Evolutionary conservation across 2,329 filamentous ascomycete species (phyloP).

Genomic region (Emergomyces pasteurianus): DNA sequence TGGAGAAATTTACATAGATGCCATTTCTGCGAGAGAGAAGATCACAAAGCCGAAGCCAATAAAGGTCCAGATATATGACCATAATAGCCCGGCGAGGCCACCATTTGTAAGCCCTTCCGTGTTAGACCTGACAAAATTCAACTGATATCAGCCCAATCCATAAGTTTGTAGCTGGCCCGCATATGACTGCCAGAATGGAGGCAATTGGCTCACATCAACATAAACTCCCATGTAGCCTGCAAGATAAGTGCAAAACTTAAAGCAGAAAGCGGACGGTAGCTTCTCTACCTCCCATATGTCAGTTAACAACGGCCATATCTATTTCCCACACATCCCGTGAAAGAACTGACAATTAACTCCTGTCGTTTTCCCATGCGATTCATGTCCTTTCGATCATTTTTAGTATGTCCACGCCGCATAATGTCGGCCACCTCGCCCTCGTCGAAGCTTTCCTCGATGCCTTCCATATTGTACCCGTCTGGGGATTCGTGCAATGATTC

Average conservation of each 20-base stretch:
- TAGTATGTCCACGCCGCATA: slow-evolving; percentile 6
- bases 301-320: neutral
- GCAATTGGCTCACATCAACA: slow-evolving; percentile 18
- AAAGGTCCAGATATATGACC: slow-evolving; percentile 34
- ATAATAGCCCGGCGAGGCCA: slow-evolving; percentile 16
- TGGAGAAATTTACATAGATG: slow-evolving; percentile 20
- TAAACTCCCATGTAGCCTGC: slow-evolving; percentile 26
- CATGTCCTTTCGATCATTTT: slow-evolving; percentile 22
- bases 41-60: slow-evolving; percentile 57
- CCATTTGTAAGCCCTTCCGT: slow-evolving; percentile 14
- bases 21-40: slow-evolving; percentile 51
- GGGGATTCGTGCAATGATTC: neutral
- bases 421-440: neutral
- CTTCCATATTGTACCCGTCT: slow-evolving; percentile 2
- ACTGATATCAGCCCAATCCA: neutral
- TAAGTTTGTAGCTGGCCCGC: neutral
- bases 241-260: slow-evolving; percentile 25
- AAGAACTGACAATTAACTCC: slow-evolving; percentile 19
- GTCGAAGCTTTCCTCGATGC: slow-evolving; percentile 1
- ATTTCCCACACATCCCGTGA: too few species aligned
- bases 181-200: neutral
- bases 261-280: slow-evolving; percentile 22
- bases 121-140: slow-evolving; percentile 12
- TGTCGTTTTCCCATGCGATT: slow-evolving; percentile 23
- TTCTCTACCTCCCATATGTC: slow-evolving; percentile 16